Evolutionary conservation across 2,329 filamentous ascomycete species (phyloP), one percentile per base, ranked within the genome.

Genomic region (Leptographium flavum): DNA sequence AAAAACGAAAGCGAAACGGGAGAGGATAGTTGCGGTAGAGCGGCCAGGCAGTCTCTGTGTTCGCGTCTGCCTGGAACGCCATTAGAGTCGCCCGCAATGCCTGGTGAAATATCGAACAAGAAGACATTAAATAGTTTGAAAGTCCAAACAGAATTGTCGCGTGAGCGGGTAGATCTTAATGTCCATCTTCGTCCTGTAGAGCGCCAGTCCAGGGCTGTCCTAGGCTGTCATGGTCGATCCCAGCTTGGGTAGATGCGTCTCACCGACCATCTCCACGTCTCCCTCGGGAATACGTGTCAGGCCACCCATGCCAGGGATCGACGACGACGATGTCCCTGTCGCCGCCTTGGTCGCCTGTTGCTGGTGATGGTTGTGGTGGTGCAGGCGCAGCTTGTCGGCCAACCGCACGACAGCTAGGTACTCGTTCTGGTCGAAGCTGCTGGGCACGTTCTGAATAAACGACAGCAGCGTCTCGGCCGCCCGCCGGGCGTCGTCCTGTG

Each of bases 301-400:
- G 0, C 70, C 70, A 3, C 71, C 70, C 43, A 73, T 63, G 3
- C 61, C 60, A 22, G 62, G 58, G 2, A 23, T 14, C 17, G 46
- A 46, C 31, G 52, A 30, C 43, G n/a, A n/a, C n/a, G n/a, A n/a
- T n/a, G n/a, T n/a, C n/a, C n/a, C n/a, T n/a, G n/a, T n/a, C n/a
- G n/a, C n/a, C n/a, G 52, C 52, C 57, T 62, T 48, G 49, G 58
- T 25, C 45, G 49, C 4, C 45, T 47, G 56, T 49, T 42, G 49
- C 49, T 37, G 47, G 22, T 46, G 49, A 6, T 42, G 45, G 32
- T 47, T n/a, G n/a, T n/a, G n/a, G n/a, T 7, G 30, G 21, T 83
- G 76, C 31, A 93, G 67, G 49, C 84, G 79, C 27, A 94, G 70
- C 62, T 90, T 93, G 61, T 94, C 83, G 59, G 88, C 90, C 51